Evolutionary conservation across 202 grass and related monocot genomes (phyloP).

Genomic region (Musa balbisiana): DNA sequence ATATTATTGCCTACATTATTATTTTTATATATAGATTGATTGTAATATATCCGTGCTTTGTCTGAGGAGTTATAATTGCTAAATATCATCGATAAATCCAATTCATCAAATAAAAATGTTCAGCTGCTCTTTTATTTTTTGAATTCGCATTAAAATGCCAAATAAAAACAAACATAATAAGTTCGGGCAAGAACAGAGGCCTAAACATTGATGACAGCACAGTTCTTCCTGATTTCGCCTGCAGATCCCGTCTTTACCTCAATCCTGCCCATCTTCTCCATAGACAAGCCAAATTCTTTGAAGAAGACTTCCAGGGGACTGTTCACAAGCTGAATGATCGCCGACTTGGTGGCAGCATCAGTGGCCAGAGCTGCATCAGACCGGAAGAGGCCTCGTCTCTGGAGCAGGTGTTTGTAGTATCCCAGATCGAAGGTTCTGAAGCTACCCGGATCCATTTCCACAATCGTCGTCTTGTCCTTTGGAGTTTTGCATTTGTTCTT

Average conservation of each 20-base stretch:
- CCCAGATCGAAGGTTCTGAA: slow-evolving; percentile 35
- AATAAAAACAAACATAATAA: background rate
- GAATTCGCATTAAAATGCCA: background rate
- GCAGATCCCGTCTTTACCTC: slow-evolving; percentile 14
- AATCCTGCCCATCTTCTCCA: slow-evolving; percentile 27
- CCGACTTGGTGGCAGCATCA: slow-evolving; percentile 7
- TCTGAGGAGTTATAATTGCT: too few species aligned
- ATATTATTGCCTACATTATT: too few species aligned
- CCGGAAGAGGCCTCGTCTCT: slow-evolving; percentile 28
- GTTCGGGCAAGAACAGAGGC: background rate
- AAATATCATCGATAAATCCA: too few species aligned
- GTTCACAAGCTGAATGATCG: slow-evolving; percentile 1
- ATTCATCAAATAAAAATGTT: too few species aligned
- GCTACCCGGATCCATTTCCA: slow-evolving; percentile 42
- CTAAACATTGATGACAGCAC: background rate
- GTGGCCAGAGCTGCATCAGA: slow-evolving; percentile 24
- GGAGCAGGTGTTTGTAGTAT: slow-evolving; percentile 33
- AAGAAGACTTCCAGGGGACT: slow-evolving; percentile 15
- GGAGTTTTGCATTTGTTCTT: slow-evolving; percentile 22
- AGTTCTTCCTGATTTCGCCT: slow-evolving; percentile 16
- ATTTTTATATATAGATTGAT: too few species aligned
- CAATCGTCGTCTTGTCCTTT: background rate
- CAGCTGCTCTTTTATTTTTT: too few species aligned
- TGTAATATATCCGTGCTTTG: too few species aligned
- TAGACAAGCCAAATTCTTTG: slow-evolving; percentile 20